Evolutionary conservation across 805 yeast species (phyloP), one percentile per base, ranked within the genome.

Genomic region (Schwanniomyces vanrijiae): DNA sequence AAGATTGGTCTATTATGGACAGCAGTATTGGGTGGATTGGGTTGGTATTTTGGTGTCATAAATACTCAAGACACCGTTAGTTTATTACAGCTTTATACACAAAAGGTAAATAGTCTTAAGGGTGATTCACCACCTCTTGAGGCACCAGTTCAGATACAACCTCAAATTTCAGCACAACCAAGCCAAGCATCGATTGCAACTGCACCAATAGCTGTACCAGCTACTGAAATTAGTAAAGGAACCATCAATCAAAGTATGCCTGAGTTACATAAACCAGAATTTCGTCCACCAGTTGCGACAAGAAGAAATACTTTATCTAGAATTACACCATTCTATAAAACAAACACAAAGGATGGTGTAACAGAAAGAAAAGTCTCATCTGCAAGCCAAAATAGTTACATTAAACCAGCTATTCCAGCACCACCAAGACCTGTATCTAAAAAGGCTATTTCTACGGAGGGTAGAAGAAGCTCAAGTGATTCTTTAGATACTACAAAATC

Each of bases 31-130:
- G 69, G 62, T 13, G 59, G 55, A 0, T 49, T 54, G 9, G 55
- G 55, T 33, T 63, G 69, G 67, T 68, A 67, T 51, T 40, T 56
- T n/a, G 75, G 74, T 2, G 34, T 65, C 16, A 43, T 59, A 45
- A 55, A 54, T 35, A 28, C 52, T 1, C 48, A 49, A 29, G 56
- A 59, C 39, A 25, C 50, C 3, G 51, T 45, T 13, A 16, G 38
- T n/a, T 29, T 50, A 21, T 14, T 39, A 4, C 40, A 28, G 8
- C 37, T 24, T 37, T 43, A 33, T 42, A 47, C 35, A 16, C 35
- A 31, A 16, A 31, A 31, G 9, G 11, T 37, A 13, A 28, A 29
- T 18, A 33, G 40, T 14, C 14, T 47, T n/a, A 41, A 22, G 19
- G 24, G 19, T 11, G 29, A 14, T 26, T n/a, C 44, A 20, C 22